phyloP scores from a whole-genome alignment of 73 alveolate species.

The Paramecium biaurelia region DNA sequence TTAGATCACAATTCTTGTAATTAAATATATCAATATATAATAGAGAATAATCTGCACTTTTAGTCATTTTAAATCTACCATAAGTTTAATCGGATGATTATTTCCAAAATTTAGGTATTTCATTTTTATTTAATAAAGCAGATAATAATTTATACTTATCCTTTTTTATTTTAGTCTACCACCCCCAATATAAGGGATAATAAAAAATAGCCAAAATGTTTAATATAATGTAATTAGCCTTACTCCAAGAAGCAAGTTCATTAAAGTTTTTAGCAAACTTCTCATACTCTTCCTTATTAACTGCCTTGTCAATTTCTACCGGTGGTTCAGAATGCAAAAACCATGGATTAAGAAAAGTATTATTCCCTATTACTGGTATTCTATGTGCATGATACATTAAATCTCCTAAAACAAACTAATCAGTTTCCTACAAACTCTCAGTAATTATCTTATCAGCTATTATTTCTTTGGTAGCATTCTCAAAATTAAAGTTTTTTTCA shows the following conservation, averaged over 20 bases:
- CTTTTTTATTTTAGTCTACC: not conserved
- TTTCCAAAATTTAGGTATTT: slow-evolving; percentile 19
- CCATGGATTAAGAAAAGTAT: slow-evolving; percentile 35
- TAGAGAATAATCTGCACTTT: slow-evolving; percentile 47
- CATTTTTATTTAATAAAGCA: not conserved
- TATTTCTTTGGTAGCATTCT: not conserved
- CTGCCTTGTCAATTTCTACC: slow-evolving; percentile 14
- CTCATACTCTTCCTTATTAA: not conserved
- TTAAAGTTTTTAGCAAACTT: slow-evolving; percentile 30
- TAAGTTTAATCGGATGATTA: not conserved
- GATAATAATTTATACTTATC: not conserved
- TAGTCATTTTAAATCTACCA: slow-evolving; percentile 31
- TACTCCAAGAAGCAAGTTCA: slow-evolving; percentile 16
- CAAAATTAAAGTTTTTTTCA: slow-evolving; percentile 40
- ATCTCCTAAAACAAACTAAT: slow-evolving; percentile 5
- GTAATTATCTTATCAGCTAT: slow-evolving; percentile 5
- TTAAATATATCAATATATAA: slow-evolving; percentile 31
- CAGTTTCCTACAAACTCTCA: not conserved
- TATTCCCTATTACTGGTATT: slow-evolving; percentile 14
- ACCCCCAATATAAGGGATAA: slow-evolving; percentile 26
- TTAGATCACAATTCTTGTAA: slow-evolving; percentile 29
- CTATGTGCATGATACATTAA: slow-evolving; percentile 43
- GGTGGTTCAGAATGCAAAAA: slow-evolving; percentile 31
- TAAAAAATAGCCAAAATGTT: not conserved
- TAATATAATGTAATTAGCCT: not conserved